phyloP scores from a whole-genome alignment of 345 rosid species.

The Ailanthus altissimus region DNA sequence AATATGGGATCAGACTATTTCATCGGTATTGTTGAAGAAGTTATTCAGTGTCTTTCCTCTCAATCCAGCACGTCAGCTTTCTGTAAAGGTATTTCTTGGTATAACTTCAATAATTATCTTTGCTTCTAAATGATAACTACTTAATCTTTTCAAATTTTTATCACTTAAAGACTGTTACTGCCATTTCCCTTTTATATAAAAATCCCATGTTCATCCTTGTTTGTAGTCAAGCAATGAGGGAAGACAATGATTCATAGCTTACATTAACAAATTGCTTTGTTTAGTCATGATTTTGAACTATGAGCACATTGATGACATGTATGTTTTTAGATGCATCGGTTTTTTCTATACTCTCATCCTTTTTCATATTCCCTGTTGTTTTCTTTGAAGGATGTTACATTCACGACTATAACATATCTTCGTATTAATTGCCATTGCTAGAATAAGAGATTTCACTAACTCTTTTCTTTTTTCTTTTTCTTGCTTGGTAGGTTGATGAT shows the following conservation, averaged over 20 bases:
- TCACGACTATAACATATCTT: neutral
- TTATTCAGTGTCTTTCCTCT: slow-evolving; percentile 62
- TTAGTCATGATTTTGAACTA: slow-evolving; percentile 1
- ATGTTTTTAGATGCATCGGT: neutral
- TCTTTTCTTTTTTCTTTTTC: slow-evolving; percentile 22
- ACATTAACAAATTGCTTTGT: neutral
- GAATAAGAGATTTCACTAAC: neutral
- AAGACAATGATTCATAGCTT: neutral
- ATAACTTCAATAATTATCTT: slow-evolving; percentile 9
- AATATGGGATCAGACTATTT: slow-evolving; percentile 45
- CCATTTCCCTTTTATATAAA: neutral
- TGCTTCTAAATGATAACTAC: neutral
- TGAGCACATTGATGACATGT: neutral
- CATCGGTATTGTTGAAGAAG: slow-evolving; percentile 54
- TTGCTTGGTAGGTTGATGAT: slow-evolving; percentile 59
- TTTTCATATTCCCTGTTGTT: neutral
- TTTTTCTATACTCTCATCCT: neutral
- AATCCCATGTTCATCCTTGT: neutral
- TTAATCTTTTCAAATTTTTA: neutral
- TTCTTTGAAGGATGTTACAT: neutral
- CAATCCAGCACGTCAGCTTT: slow-evolving; percentile 42
- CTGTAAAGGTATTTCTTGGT: slow-evolving; percentile 49
- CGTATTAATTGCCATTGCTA: neutral
- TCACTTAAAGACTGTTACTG: neutral
- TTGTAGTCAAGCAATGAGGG: neutral